Percentiles rank a stretch among this genome's conserved stretches.
phyloP scores from a whole-genome alignment of 1,139 yeast genomes.

The Pichia terricola region DNA sequence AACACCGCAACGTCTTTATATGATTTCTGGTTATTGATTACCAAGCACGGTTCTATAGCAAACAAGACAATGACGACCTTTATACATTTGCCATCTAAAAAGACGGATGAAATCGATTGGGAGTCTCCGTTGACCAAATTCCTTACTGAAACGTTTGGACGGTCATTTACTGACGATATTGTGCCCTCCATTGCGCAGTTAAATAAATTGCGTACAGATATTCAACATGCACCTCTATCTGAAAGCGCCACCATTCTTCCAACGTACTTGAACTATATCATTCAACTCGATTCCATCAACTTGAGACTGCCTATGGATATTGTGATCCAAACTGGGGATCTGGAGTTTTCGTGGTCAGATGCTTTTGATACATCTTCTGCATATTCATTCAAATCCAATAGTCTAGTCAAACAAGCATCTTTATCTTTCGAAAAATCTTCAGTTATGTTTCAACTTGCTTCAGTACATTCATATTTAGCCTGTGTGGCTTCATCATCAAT shows the following conservation, averaged over 20 bases:
- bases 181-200: conserved; percentile 46
- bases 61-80: conserved; percentile 15
- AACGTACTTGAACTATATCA: conserved; percentile 62
- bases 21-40: too few relatives aligned
- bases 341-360: conserved; percentile 76
- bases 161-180: conserved; percentile 36
- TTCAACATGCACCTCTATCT: conserved; percentile 43
- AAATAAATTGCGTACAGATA: conserved; percentile 53
- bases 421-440: conserved; percentile 89
- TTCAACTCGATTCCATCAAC: conserved; percentile 73
- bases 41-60: too few relatives aligned
- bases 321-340: conserved; percentile 9
- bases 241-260: conserved; percentile 33
- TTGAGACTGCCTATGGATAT: conserved; percentile 55
- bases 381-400: not conserved
- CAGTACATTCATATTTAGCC: conserved; percentile 42
- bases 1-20: too few relatives aligned
- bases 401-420: conserved; percentile 48
- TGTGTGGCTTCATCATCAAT: conserved; percentile 26
- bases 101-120: conserved; percentile 61
- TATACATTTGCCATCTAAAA: conserved; percentile 39
- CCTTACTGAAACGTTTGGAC: conserved; percentile 56
- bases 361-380: conserved; percentile 41
- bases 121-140: conserved; percentile 48
- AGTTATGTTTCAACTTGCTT: conserved; percentile 66